Conservation (phyloP, 139 green algal species). For the Spirogloea muscicola region DNA sequence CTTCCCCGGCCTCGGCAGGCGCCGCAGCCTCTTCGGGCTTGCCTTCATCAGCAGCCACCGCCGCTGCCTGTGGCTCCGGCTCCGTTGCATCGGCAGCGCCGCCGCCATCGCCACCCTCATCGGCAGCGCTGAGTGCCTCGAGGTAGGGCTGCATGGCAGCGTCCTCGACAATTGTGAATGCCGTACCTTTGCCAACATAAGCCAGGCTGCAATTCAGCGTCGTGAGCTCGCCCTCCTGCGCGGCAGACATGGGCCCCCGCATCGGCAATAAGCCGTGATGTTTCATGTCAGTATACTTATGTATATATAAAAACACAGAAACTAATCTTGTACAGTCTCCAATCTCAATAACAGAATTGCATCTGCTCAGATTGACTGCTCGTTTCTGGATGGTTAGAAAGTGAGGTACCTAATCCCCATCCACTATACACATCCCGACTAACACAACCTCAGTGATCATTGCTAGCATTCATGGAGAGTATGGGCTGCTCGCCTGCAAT, state of each 20-base stretch:
- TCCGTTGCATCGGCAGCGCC: neutral
- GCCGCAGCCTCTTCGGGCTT: neutral
- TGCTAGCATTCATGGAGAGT: neutral
- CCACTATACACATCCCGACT: constrained; percentile 47
- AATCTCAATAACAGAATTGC: too few species aligned
- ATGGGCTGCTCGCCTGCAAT: too few species aligned
- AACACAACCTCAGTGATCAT: neutral
- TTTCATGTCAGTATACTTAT: too few species aligned
- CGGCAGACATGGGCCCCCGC: constrained; percentile 6
- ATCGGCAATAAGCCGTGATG: too few species aligned
- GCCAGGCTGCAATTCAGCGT: constrained; percentile 72
- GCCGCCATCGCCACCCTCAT: constrained; percentile 1
- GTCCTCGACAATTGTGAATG: constrained; percentile 82
- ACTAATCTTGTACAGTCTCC: too few species aligned
- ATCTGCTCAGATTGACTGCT: too few species aligned
- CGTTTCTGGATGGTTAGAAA: too few species aligned
- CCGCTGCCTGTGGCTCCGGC: neutral
- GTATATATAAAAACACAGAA: too few species aligned
- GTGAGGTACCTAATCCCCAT: too few species aligned
- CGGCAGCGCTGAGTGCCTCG: constrained; percentile 47
- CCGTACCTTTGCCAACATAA: constrained; percentile 70
- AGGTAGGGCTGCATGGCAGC: constrained; percentile 63
- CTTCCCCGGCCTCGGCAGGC: too few species aligned
- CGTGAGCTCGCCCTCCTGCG: constrained; percentile 84
- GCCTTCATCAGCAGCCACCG: neutral